These are phyloP conservation scores for Rhododendron henanense DNA, from an alignment of 148 eudicot genomes.

Conservation along the genomic window DNA sequence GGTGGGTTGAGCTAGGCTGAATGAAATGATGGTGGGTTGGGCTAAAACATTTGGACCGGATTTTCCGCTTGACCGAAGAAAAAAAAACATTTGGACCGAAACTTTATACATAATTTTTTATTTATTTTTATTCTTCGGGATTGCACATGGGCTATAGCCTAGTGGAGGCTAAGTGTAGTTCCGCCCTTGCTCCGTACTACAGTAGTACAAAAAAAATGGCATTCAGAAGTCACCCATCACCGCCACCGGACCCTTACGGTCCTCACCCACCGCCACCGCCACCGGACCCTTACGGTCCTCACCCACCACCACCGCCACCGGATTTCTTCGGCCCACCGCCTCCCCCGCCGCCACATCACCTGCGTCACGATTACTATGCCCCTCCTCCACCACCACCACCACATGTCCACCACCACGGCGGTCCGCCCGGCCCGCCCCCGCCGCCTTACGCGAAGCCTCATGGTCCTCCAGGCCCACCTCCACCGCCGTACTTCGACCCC, in stretches of 20 bases:
- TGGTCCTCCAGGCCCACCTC: constrained; percentile 24
- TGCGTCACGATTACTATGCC: constrained; percentile 1
- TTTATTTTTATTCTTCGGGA: no score
- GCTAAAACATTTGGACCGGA: no score
- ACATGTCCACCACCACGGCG: constrained; percentile 12
- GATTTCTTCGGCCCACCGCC: constrained; percentile 4
- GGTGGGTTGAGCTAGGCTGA: no score
- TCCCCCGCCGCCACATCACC: not conserved
- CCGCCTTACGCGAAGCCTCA: constrained; percentile 26
- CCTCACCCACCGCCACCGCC: constrained; percentile 14
- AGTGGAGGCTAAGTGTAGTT: no score
- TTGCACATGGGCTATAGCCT: no score
- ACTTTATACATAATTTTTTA: no score
- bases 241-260: constrained; percentile 12
- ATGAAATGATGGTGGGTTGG: no score
- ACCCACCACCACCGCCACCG: not conserved
- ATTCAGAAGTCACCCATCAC: constrained; percentile 7
- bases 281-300: constrained; percentile 17
- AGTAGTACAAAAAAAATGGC: not conserved
- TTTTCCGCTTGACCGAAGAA: no score
- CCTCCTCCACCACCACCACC: constrained; percentile 18
- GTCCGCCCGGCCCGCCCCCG: constrained; percentile 25
- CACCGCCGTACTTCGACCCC: constrained; percentile 13
- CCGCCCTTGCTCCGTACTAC: no score
- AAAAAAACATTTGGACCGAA: no score